phyloP scores from a whole-genome alignment of 2,329 filamentous ascomycete genomes.

The Teratosphaeria viscida region DNA sequence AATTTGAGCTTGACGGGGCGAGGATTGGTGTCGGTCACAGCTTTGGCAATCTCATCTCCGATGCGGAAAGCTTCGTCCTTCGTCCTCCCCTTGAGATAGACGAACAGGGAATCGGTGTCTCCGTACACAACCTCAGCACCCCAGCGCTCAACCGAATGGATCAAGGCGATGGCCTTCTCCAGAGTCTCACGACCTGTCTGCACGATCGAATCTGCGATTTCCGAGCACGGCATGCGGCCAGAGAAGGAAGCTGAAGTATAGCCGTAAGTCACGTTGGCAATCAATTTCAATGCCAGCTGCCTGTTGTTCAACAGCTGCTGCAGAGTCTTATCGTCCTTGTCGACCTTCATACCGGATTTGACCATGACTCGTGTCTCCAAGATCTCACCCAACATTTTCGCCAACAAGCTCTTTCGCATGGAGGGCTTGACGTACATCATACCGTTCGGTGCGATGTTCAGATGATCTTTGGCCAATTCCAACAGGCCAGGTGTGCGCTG shows the following conservation, averaged over 20 bases:
- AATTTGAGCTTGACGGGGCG: slow-evolving; percentile 92
- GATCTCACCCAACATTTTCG: slow-evolving; percentile 94
- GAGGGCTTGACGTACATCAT: slow-evolving; percentile 87
- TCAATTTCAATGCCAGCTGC: slow-evolving; percentile 85
- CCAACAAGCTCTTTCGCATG: slow-evolving; percentile 79
- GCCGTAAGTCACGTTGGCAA: slow-evolving; percentile 98
- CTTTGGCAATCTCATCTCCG: slow-evolving; percentile 80
- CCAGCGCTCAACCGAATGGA: slow-evolving; percentile 81
- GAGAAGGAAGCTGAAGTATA: slow-evolving; percentile 97
- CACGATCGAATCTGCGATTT: slow-evolving; percentile 96
- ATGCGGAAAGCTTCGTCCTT: slow-evolving; percentile 84
- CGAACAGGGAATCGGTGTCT: slow-evolving; percentile 90
- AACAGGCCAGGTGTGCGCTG: slow-evolving; percentile 64
- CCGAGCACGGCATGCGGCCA: slow-evolving; percentile 92
- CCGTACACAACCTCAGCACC: slow-evolving; percentile 95
- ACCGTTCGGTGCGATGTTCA: slow-evolving; percentile 90
- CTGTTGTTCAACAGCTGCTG: slow-evolving; percentile 86
- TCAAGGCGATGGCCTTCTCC: slow-evolving; percentile 83
- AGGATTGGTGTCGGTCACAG: slow-evolving; percentile 82
- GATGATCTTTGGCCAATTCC: slow-evolving; percentile 67
- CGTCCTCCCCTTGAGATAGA: slow-evolving; percentile 78
- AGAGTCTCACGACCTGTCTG: slow-evolving; percentile 91
- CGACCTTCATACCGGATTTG: slow-evolving; percentile 89
- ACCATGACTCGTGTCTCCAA: slow-evolving; percentile 96
- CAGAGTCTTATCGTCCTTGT: slow-evolving; percentile 76